phyloP scores from a whole-genome alignment of 2,329 filamentous ascomycete genomes.

The Saccharata proteae region DNA sequence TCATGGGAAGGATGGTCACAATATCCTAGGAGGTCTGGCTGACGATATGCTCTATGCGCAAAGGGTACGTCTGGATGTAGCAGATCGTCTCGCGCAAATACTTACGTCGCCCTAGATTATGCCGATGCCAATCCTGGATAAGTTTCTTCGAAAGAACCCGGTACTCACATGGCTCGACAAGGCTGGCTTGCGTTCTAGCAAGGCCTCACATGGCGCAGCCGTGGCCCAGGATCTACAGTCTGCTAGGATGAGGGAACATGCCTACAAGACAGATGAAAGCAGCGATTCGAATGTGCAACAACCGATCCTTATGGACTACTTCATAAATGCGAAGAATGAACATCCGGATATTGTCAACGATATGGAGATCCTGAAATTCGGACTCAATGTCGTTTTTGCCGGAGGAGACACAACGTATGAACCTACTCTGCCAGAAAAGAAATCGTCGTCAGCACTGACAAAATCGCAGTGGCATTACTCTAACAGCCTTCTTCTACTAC shows the following conservation, averaged over 20 bases:
- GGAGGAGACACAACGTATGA: constrained; percentile 71
- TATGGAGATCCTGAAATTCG: constrained; percentile 55
- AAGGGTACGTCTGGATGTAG: constrained; percentile 50
- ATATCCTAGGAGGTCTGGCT: constrained; percentile 54
- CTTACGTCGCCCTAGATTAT: constrained; percentile 36
- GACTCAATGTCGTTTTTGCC: constrained; percentile 57
- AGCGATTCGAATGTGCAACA: too few species aligned
- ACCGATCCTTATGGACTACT: constrained; percentile 61
- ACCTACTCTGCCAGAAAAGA: too few species aligned
- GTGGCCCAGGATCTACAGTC: too few species aligned
- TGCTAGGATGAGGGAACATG: too few species aligned
- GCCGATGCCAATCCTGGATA: too few species aligned
- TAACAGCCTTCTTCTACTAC: constrained; percentile 62
- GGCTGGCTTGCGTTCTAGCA: too few species aligned
- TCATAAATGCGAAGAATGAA: constrained; percentile 55
- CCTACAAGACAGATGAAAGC: too few species aligned
- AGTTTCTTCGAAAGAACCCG: too few species aligned
- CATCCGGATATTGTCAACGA: constrained; percentile 63
- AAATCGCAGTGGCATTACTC: constrained; percentile 63
- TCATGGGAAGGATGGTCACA: constrained; percentile 63
- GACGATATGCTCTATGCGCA: constrained; percentile 59
- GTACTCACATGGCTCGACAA: too few species aligned
- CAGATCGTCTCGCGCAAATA: too few species aligned
- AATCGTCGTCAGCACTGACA: too few species aligned
- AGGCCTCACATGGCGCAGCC: too few species aligned